Evolutionary conservation across 2,329 filamentous ascomycete species (phyloP).

Genomic region (Trichophyton mentagrophytes): DNA sequence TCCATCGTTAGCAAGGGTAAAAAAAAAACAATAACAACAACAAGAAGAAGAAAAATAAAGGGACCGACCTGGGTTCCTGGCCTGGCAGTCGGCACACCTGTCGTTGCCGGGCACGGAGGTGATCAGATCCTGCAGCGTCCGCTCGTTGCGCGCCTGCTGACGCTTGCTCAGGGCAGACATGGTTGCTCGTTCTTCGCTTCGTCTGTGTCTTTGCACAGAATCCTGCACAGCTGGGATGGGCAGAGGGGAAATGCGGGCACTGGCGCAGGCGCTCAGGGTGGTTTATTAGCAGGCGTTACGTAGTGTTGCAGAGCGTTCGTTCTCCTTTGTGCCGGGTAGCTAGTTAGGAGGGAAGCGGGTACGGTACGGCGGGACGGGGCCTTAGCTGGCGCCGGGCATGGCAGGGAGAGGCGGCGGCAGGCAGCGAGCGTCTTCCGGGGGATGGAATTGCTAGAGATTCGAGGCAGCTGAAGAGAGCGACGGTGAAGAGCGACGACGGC

Average conservation of each 20-base stretch:
- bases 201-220: not conserved
- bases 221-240: not conserved
- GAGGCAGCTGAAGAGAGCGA: not conserved
- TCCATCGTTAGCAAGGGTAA: not conserved
- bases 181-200: slow-evolving; percentile 37
- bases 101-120: slow-evolving; percentile 78
- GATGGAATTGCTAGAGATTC: not conserved
- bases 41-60: not conserved
- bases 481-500: not conserved
- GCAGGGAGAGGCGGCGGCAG: not conserved
- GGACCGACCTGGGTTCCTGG: slow-evolving; percentile 73
- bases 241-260: not conserved
- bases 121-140: slow-evolving; percentile 76
- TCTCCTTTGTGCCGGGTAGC: not conserved
- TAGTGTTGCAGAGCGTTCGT: not conserved
- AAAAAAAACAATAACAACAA: too few species aligned
- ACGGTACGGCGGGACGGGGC: not conserved
- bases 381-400: not conserved
- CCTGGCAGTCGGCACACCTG: slow-evolving; percentile 81
- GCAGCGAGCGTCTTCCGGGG: not conserved
- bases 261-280: not conserved
- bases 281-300: too few species aligned
- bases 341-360: not conserved
- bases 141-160: slow-evolving; percentile 95
- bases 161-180: slow-evolving; percentile 74